Evolutionary conservation across 345 rosid genomes (phyloP), one percentile per base, ranked within the genome.

Genomic region (Camelina sativa): DNA sequence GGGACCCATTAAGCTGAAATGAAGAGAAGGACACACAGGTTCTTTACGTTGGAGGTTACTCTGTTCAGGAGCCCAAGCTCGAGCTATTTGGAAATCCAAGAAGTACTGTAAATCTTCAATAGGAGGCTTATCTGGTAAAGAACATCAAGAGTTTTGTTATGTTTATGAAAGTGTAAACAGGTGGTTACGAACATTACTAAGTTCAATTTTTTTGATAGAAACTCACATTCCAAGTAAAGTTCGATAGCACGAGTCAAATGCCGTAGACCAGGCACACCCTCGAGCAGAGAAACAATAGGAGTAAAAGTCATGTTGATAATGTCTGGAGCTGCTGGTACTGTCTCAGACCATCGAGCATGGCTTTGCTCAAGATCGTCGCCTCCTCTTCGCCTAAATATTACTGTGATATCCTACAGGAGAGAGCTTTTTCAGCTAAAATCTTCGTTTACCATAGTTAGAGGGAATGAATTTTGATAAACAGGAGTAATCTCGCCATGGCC

Each of bases 1-100:
- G 4, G 99, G 99, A 82, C 99, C 97, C 98, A 95, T 95, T 82
- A 92, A 87, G 84, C 99, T 95, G 81, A 95, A 90, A 62, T 92
- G 99, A 77, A 95, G 99, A 80, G 91, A 88, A 55, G 68, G 65
- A 71, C 96, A 95, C 35, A 95, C 96, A 6, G 97, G 99, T 60
- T 89, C 99, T 81, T 92, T 95, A 60, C 98, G 80, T 80, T 86
- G 98, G 62, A 92, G 87, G 74, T 80, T 95, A 55, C 91, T 89
- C 74, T 87, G 96, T 70, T 95, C 97, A 0, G 97, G 98, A 70
- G 98, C 99, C 99, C 99, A 95, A 60, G 86, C 85, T 77, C 82
- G 85, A 70, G 88, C 80, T 76, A 95, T 86, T 85, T 95, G 98
- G 68, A 86, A 95, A 72, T 95, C 96, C 84, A 90, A 82, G 84